Evolutionary conservation across 306 rosid genomes (phyloP), one percentile per base, ranked within the genome.

Genomic region (Ormosia semicastrata): DNA sequence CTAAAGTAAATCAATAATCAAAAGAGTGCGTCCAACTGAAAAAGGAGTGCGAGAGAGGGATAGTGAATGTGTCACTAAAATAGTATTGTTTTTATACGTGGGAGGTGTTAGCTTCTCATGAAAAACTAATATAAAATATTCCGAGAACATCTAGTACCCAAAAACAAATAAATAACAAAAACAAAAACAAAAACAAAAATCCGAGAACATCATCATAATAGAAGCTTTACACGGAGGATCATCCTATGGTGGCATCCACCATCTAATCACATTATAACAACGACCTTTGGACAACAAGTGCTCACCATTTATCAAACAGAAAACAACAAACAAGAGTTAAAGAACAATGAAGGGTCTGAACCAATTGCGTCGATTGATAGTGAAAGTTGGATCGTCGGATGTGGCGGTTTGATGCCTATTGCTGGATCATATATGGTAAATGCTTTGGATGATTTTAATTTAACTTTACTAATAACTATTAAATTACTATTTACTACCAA

Each of bases 141-240:
- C 29, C 1, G 18, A 50, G 60, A 69, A 66, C 36, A 65, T 56
- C 44, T 29, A 29, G 1, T 40, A 15, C 17, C 18, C 8, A 33
- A 53, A n/a, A 52, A 11, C 1, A 33, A 64, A 39, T 13, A 17
- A 68, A 33, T 24, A 3, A 2, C 0, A 47, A 64, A 70, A 32
- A 13, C 9, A 11, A 3, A 33, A 64, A 39, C 13, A 17, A 68
- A 33, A 3, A 2, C 1, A 47, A 64, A 70, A 32, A 13, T 29
- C 7, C 1, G 24, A n/a, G 46, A 43, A 56, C 32, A 69, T 50
- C 37, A 73, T 53, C 64, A 82, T 7, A 8, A 33, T 32, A 40
- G 70, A 49, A 34, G 66, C 81, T 75, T 88, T 76, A 79, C 87
- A 75, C 62, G 44, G 15, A 79, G 66, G 66, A 63, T 32, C 41